Percentiles rank a stretch among this genome's conserved stretches.
Conservation (phyloP, 169 alveolate species). For the Eimeria sp. region DNA sequence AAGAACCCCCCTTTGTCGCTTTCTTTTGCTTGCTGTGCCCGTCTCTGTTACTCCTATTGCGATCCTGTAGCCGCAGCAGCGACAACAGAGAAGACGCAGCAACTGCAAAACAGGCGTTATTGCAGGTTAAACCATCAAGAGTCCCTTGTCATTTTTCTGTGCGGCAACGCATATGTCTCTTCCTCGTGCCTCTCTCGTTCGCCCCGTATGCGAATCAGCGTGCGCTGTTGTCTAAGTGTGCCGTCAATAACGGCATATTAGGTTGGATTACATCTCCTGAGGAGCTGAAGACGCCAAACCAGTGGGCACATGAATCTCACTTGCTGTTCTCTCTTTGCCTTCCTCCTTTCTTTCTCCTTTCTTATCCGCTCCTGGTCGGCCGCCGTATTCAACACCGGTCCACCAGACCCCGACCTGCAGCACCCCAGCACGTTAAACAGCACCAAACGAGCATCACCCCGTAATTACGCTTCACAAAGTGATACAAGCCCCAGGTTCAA, state of each 20-base stretch:
- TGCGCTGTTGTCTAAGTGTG: background rate
- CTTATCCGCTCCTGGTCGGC: constrained; percentile 50
- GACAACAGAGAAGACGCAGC: background rate
- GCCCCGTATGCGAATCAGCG: background rate
- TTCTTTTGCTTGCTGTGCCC: constrained; percentile 27
- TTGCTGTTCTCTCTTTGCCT: constrained; percentile 19
- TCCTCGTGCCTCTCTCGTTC: too few relatives aligned
- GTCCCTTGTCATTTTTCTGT: too few relatives aligned
- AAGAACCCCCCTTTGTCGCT: background rate
- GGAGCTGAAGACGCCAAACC: too few relatives aligned
- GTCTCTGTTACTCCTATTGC: constrained; percentile 33
- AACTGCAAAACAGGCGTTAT: background rate
- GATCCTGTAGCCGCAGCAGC: constrained; percentile 30
- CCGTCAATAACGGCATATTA: background rate
- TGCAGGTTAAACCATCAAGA: too few relatives aligned
- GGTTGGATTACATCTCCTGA: background rate
- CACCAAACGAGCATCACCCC: background rate
- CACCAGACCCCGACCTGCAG: constrained; percentile 28
- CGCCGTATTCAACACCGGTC: background rate
- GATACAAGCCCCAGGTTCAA: background rate
- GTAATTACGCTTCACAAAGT: background rate
- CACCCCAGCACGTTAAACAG: background rate
- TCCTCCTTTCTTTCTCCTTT: constrained; percentile 29
- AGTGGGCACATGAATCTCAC: background rate
- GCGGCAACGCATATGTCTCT: too few relatives aligned